Percentiles rank a stretch among this genome's conserved stretches.
These are phyloP conservation scores for Neurospora tetrasperma DNA, from an alignment of 495 filamentous ascomycete genomes.

Conservation along the genomic window DNA sequence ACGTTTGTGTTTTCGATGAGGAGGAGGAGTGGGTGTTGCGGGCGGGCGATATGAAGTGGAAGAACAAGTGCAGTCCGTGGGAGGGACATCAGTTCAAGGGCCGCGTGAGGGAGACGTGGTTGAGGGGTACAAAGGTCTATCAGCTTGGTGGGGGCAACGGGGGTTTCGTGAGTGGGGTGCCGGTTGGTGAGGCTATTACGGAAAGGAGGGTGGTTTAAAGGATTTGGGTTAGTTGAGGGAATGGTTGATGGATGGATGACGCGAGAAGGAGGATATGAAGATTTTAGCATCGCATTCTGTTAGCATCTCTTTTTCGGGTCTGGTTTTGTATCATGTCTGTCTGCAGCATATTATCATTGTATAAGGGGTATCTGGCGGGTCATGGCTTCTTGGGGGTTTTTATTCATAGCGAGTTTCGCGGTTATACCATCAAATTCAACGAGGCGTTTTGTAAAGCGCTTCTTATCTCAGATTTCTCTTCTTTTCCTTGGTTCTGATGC, in stretches of 20 bases:
- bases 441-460: too few relatives aligned
- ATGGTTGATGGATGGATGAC: too few relatives aligned
- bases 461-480: too few relatives aligned
- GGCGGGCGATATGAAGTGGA: constrained; percentile 68
- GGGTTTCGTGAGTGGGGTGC: constrained; percentile 30
- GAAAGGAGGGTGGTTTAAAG: constrained; percentile 27
- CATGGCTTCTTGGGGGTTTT: too few relatives aligned
- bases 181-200: constrained; percentile 32
- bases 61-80: constrained; percentile 91
- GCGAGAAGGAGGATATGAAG: neutral
- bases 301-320: neutral
- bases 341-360: too few relatives aligned
- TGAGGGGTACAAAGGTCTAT: constrained; percentile 71
- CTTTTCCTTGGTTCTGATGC: too few relatives aligned
- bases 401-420: too few relatives aligned
- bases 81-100: constrained; percentile 73
- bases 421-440: too few relatives aligned
- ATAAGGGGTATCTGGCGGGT: too few relatives aligned
- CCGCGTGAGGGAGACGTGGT: constrained; percentile 81
- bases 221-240: neutral
- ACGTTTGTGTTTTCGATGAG: constrained; percentile 89
- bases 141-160: constrained; percentile 31
- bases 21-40: constrained; percentile 62
- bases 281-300: neutral
- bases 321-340: too few relatives aligned